Conservation (phyloP, 2,329 filamentous ascomycete genomes). For the Alternaria sp. region DNA sequence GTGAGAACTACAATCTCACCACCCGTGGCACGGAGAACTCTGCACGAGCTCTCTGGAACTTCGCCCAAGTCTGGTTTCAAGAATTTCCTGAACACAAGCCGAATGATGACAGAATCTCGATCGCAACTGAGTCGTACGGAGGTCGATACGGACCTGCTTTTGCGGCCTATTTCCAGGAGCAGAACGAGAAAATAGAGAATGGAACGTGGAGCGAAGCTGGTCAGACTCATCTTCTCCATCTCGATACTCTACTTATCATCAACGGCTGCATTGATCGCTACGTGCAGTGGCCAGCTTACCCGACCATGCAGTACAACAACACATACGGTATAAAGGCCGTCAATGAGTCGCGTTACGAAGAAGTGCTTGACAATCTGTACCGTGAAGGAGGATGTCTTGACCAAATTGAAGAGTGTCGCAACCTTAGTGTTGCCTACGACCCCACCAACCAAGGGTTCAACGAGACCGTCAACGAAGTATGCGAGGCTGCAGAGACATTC, state of each 20-base stretch:
- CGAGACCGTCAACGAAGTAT: constrained; percentile 51
- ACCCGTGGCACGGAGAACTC: constrained; percentile 63
- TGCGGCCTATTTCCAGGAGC: constrained; percentile 63
- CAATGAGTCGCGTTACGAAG: constrained; percentile 58
- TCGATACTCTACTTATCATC: constrained; percentile 65
- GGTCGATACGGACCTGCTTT: constrained; percentile 68
- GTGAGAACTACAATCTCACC: constrained; percentile 53
- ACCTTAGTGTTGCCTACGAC: constrained; percentile 58
- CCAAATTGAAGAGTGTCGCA: constrained; percentile 61
- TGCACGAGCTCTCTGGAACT: constrained; percentile 66
- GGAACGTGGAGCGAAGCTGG: constrained; percentile 46
- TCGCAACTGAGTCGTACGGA: constrained; percentile 62
- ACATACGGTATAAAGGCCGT: constrained; percentile 65
- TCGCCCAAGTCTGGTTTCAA: constrained; percentile 69
- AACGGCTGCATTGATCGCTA: constrained; percentile 65
- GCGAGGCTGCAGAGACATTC: constrained; percentile 55
- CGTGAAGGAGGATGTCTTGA: constrained; percentile 63
- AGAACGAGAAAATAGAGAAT: constrained; percentile 63
- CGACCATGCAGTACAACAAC: constrained; percentile 65
- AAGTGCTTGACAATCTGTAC: constrained; percentile 57
- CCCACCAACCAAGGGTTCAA: constrained; percentile 57
- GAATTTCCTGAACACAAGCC: constrained; percentile 71
- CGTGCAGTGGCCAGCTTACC: constrained; percentile 59
- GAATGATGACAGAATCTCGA: constrained; percentile 65
- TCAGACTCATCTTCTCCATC: constrained; percentile 48